A percentile compares a stretch with the other conserved stretches of the same genome.
Evolutionary conservation across 106 monocot species (phyloP).

Genomic region (Ottelia alismoides): DNA sequence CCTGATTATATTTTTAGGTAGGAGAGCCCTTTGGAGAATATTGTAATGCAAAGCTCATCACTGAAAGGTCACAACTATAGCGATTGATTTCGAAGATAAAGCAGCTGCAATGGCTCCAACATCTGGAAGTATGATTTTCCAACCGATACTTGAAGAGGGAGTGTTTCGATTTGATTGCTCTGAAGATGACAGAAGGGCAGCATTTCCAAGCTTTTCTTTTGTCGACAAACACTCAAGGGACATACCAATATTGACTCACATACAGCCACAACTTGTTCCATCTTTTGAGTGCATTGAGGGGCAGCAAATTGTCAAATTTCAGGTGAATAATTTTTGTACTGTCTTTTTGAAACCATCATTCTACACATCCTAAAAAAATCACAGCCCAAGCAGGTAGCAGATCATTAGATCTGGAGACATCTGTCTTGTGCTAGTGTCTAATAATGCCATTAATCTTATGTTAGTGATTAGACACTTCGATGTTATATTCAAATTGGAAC

Average conservation of each 20-base stretch:
- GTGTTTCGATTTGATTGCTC: constrained; percentile 97
- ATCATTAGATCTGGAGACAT: no score
- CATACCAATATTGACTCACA: constrained; percentile 14
- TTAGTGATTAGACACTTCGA: no score
- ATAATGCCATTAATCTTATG: no score
- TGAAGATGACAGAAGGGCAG: constrained; percentile 27
- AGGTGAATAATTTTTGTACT: no score
- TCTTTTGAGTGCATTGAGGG: constrained; percentile 22
- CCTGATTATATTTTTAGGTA: no score
- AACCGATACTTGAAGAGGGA: constrained; percentile 73
- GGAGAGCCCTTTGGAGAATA: no score
- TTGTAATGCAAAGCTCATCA: no score
- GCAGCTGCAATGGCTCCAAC: background rate
- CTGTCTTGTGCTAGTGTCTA: no score
- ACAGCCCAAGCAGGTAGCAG: no score
- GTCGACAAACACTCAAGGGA: constrained; percentile 61
- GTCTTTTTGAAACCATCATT: no score
- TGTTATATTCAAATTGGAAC: background rate
- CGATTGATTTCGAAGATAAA: constrained; percentile 3
- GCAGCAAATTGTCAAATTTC: constrained; percentile 41
- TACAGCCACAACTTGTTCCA: constrained; percentile 47
- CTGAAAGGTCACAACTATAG: no score
- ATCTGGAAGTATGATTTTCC: constrained; percentile 55
- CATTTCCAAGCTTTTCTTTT: constrained; percentile 81
- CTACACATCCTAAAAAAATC: no score